Evolutionary conservation across 305 asterid species (phyloP).

Genomic region (Stenogyne calaminthoides): DNA sequence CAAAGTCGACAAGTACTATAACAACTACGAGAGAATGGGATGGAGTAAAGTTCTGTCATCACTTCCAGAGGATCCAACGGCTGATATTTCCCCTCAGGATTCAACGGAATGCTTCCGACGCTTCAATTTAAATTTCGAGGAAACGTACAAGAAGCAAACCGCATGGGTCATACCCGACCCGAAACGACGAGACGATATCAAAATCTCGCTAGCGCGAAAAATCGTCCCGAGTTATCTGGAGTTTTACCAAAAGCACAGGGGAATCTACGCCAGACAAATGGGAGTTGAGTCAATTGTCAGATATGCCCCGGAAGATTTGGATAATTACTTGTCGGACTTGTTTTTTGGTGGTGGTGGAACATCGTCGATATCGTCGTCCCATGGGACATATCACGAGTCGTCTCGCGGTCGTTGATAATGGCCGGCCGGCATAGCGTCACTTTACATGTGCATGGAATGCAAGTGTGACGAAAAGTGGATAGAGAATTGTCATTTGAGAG

Average conservation of each 20-base stretch:
- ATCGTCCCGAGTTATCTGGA: conserved; percentile 49
- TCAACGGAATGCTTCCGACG: conserved; percentile 42
- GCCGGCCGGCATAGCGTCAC: background rate
- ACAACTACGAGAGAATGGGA: conserved; percentile 59
- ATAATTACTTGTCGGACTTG: conserved; percentile 66
- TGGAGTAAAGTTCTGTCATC: conserved; percentile 63
- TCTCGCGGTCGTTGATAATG: conserved; percentile 28
- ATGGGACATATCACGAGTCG: background rate
- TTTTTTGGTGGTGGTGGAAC: conserved; percentile 38
- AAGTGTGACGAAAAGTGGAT: background rate
- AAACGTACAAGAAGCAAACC: conserved; percentile 52
- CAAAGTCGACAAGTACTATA: conserved; percentile 52
- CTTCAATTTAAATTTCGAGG: conserved; percentile 59
- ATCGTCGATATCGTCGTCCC: conserved; percentile 21
- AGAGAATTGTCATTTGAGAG: background rate
- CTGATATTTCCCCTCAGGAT: conserved; percentile 41
- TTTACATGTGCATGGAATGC: background rate
- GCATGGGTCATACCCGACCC: conserved; percentile 85
- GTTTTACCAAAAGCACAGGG: conserved; percentile 47
- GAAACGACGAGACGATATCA: conserved; percentile 51
- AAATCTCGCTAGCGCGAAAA: conserved; percentile 41
- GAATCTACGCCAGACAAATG: background rate
- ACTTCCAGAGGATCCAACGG: conserved; percentile 59
- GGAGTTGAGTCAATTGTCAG: conserved; percentile 44
- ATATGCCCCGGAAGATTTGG: conserved; percentile 72